These are phyloP conservation scores for Coprinopsis marcescibilis DNA, from an alignment of 768 basidiomycete species.

Conservation along the genomic window DNA sequence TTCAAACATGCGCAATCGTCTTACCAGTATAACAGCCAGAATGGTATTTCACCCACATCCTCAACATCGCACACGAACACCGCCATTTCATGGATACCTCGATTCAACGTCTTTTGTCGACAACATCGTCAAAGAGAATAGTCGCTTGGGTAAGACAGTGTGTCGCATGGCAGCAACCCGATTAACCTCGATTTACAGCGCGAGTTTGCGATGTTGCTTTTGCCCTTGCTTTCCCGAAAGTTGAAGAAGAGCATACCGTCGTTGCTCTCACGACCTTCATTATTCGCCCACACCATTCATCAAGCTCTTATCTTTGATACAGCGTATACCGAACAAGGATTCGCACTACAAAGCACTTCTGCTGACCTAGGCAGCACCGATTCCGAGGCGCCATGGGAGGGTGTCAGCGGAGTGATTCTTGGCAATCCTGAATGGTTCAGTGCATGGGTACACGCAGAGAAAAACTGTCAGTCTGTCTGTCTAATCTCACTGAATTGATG, in stretches of 20 bases:
- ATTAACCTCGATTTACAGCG: conserved; percentile 39
- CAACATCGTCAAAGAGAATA: conserved; percentile 56
- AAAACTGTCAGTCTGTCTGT: conserved; percentile 57
- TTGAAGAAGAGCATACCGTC: conserved; percentile 67
- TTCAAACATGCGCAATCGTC: not conserved
- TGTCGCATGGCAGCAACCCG: not conserved
- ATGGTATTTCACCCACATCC: conserved; percentile 92
- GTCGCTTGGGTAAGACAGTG: conserved; percentile 64
- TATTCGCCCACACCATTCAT: conserved; percentile 94
- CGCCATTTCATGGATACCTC: conserved; percentile 69
- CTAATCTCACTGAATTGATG: not conserved
- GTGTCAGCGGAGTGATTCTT: conserved; percentile 77
- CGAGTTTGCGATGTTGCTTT: conserved; percentile 75
- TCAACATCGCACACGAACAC: conserved; percentile 85
- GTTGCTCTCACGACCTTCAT: conserved; percentile 69
- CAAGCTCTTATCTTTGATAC: conserved; percentile 88
- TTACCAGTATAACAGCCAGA: conserved; percentile 60
- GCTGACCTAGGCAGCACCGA: conserved; percentile 21
- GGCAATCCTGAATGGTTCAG: conserved; percentile 86
- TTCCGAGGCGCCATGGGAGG: conserved; percentile 50
- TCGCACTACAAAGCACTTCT: conserved; percentile 51
- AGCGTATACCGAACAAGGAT: conserved; percentile 68
- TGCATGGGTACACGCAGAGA: conserved; percentile 86
- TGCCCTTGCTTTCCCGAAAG: conserved; percentile 74
- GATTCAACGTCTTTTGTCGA: conserved; percentile 63